Evolutionary conservation across 371 early-diverging fungal species (phyloP).

Genomic region (Mortierella sp.): DNA sequence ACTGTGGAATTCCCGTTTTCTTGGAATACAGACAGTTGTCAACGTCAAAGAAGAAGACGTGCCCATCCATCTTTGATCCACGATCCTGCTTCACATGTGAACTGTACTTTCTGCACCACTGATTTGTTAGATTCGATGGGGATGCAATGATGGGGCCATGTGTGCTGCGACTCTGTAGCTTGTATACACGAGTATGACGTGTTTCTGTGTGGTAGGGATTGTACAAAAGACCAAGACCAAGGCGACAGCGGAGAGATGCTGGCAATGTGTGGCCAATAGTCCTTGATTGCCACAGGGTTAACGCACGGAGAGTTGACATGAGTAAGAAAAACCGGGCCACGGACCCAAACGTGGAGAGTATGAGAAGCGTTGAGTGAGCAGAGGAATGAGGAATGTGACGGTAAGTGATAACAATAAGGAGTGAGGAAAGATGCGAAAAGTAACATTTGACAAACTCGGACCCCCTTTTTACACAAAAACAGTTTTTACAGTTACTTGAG

Average conservation of each 20-base stretch:
- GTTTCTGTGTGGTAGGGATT: background rate
- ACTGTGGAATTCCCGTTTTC: conserved; percentile 67
- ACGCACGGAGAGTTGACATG: no score
- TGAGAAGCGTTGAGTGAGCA: no score
- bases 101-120: background rate
- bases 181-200: background rate
- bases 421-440: no score
- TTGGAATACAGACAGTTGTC: conserved; percentile 86
- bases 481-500: background rate
- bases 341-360: no score
- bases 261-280: background rate
- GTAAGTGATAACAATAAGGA: no score
- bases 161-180: background rate
- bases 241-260: background rate
- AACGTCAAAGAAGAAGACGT: conserved; percentile 85
- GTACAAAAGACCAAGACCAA: background rate
- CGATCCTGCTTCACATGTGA: background rate
- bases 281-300: background rate
- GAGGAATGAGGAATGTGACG: no score
- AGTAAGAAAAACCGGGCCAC: no score
- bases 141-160: background rate
- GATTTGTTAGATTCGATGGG: background rate
- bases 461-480: background rate
- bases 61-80: background rate
- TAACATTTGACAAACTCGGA: background rate